phyloP scores from a whole-genome alignment of 768 basidiomycete species.

The Sarcodon aspratus region DNA sequence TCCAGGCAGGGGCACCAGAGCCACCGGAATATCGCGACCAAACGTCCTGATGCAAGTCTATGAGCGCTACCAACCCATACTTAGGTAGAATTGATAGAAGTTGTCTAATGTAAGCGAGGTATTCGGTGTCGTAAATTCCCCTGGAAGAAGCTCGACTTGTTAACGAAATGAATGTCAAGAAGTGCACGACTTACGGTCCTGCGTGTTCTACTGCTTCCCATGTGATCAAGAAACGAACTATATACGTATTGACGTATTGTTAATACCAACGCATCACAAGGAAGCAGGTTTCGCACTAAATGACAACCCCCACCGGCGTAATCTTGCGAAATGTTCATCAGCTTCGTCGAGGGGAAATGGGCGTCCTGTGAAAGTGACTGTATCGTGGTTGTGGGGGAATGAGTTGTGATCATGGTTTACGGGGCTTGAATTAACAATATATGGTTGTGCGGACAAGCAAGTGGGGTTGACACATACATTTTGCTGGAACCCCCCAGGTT shows the following conservation, averaged over 20 bases:
- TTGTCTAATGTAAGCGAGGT: constrained; percentile 65
- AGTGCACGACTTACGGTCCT: constrained; percentile 60
- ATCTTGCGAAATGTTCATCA: constrained; percentile 66
- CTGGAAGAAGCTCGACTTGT: constrained; percentile 23
- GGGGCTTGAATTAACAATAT: constrained; percentile 33
- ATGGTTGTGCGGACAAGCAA: constrained; percentile 1
- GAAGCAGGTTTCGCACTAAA: constrained; percentile 48
- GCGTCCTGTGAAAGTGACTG: constrained; percentile 77
- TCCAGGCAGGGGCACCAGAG: constrained; percentile 96
- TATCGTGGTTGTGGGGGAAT: constrained; percentile 54
- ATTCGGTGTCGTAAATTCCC: constrained; percentile 75
- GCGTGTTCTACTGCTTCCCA: constrained; percentile 97
- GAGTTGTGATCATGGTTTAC: constrained; percentile 51
- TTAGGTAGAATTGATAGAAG: constrained; percentile 60
- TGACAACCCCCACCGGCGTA: constrained; percentile 80
- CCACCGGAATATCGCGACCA: constrained; percentile 94
- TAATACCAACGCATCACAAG: not conserved
- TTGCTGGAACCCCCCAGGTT: constrained; percentile 81
- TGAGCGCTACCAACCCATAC: constrained; percentile 64
- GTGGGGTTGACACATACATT: constrained; percentile 36
- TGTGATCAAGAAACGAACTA: constrained; percentile 87
- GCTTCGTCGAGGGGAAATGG: constrained; percentile 91
- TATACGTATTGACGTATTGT: not conserved
- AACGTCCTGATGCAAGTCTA: constrained; percentile 88
- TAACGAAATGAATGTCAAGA: not conserved